Conservation (phyloP, 208 protist species). For the Trypanosoma cruzi region DNA sequence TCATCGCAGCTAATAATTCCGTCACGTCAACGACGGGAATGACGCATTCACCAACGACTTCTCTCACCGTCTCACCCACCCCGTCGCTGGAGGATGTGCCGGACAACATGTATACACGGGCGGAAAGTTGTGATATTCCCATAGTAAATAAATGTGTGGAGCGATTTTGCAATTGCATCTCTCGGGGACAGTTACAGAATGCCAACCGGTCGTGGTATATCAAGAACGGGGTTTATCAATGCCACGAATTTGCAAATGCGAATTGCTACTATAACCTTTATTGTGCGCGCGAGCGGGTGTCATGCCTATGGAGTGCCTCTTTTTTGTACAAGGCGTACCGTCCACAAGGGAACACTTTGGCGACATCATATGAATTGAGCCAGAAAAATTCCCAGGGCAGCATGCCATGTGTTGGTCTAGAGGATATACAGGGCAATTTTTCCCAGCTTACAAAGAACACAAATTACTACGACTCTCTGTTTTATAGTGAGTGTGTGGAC, state of each 20-base stretch:
- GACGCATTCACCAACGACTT: conserved; percentile 1
- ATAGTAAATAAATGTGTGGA: conserved; percentile 8
- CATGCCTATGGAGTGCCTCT: conserved; percentile 21
- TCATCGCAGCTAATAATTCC: neutral
- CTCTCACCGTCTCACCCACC: conserved; percentile 2
- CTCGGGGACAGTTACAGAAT: neutral
- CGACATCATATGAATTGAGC: neutral
- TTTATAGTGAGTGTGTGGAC: conserved; percentile 31
- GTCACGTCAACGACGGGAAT: neutral
- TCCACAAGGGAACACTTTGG: neutral
- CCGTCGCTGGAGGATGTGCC: conserved; percentile 11
- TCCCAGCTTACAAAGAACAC: neutral
- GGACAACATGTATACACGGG: conserved; percentile 25
- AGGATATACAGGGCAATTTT: conserved; percentile 17
- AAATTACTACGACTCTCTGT: conserved; percentile 28
- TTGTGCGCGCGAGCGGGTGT: conserved; percentile 14
- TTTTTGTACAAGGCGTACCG: neutral
- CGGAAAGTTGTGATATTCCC: conserved; percentile 18
- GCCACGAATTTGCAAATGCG: neutral
- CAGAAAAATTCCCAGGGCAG: neutral
- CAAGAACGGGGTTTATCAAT: conserved; percentile 6
- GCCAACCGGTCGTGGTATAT: neutral
- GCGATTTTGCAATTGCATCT: conserved; percentile 24
- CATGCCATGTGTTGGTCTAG: conserved; percentile 11
- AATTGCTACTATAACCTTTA: conserved; percentile 29